Conservation (phyloP, 2,329 filamentous ascomycete genomes). For the Ophiostoma himal-ulmi region DNA sequence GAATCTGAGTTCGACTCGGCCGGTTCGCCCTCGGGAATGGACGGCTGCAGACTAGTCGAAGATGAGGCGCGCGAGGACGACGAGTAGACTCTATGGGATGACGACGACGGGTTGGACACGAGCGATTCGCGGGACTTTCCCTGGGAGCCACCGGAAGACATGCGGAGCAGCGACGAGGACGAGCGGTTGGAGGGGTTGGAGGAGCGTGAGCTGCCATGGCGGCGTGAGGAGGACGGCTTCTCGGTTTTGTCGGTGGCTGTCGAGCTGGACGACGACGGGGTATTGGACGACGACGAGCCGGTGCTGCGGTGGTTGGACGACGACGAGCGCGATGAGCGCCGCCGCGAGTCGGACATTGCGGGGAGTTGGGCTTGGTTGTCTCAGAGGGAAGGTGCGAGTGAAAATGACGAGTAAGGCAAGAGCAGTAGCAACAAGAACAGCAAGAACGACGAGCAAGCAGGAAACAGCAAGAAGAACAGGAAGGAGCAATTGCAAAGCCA, state of each 20-base stretch:
- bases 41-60: constrained; percentile 1
- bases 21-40: neutral
- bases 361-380: neutral
- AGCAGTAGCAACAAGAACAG: neutral
- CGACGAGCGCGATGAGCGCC: constrained; percentile 21
- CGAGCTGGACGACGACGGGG: neutral
- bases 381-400: neutral
- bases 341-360: constrained; percentile 23
- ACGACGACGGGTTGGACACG: neutral
- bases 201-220: constrained; percentile 23
- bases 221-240: constrained; percentile 20
- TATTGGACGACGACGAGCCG: constrained; percentile 15
- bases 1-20: neutral
- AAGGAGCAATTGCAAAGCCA: neutral
- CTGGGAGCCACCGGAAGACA: neutral
- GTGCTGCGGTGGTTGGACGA: constrained; percentile 21
- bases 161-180: constrained; percentile 22
- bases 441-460: neutral
- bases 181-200: constrained; percentile 22
- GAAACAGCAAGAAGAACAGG: neutral
- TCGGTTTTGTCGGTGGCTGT: constrained; percentile 5
- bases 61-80: constrained; percentile 7
- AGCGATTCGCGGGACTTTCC: constrained; percentile 15
- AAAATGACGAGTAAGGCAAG: neutral
- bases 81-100: neutral